phyloP scores from a whole-genome alignment of 2,329 filamentous ascomycete species.

The Colletotrichum shisoi region DNA sequence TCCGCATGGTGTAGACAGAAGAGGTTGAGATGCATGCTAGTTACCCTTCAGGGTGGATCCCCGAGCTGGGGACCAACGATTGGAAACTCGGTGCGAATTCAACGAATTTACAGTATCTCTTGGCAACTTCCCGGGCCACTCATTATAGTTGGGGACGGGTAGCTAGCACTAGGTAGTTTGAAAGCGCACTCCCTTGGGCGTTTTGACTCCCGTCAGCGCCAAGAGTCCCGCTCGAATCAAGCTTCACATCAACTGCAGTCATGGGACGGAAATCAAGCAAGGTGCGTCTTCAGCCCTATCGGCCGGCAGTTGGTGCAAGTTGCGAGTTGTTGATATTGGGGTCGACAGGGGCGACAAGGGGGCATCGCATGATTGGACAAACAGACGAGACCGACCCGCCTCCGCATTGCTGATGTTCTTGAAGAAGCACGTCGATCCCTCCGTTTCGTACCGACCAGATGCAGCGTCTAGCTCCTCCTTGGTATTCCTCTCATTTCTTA shows the following conservation, averaged over 20 bases:
- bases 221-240: background rate
- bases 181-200: background rate
- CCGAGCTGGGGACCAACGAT: background rate
- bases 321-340: background rate
- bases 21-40: background rate
- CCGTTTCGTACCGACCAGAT: constrained; percentile 2
- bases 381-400: background rate
- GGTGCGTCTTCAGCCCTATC: constrained; percentile 2
- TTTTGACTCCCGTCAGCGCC: background rate
- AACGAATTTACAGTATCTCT: too few species aligned
- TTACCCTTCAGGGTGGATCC: background rate
- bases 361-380: background rate
- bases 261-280: background rate
- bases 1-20: constrained; percentile 9
- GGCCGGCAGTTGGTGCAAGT: background rate
- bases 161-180: too few species aligned
- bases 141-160: too few species aligned
- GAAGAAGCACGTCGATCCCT: background rate
- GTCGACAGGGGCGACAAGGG: background rate
- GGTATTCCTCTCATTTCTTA: background rate
- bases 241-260: background rate
- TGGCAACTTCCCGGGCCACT: too few species aligned
- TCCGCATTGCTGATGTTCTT: background rate
- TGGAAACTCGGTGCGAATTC: background rate
- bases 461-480: background rate